These are phyloP conservation scores for Xylaria polymorpha DNA, from an alignment of 2,329 filamentous ascomycete genomes.

Conservation along the genomic window DNA sequence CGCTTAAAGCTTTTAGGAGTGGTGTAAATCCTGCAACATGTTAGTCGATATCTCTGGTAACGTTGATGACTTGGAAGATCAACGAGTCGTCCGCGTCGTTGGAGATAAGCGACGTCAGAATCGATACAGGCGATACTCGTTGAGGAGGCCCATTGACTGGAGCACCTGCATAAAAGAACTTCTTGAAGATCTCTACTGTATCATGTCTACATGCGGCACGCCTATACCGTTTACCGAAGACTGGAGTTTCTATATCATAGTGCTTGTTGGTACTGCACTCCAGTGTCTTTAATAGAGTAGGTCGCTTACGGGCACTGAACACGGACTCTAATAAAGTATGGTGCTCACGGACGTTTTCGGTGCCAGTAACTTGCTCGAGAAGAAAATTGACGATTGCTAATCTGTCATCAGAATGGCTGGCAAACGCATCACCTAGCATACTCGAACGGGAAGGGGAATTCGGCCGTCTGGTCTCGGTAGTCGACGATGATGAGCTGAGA, in stretches of 20 bases:
- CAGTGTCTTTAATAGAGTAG: too few species aligned
- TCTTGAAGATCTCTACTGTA: not conserved
- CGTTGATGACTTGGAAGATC: not conserved
- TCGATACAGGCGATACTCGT: not conserved
- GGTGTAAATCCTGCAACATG: too few species aligned
- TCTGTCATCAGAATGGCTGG: not conserved
- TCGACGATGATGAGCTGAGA: not conserved
- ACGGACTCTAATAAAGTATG: not conserved
- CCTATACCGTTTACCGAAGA: too few species aligned
- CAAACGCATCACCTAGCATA: conserved; percentile 1
- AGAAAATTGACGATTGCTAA: not conserved
- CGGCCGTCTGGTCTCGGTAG: not conserved
- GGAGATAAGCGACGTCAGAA: not conserved
- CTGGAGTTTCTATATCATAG: too few species aligned
- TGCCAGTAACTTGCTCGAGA: not conserved
- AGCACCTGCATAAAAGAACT: not conserved
- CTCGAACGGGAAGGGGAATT: not conserved
- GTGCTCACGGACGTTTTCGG: not conserved
- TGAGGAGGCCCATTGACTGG: not conserved
- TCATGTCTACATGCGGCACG: not conserved
- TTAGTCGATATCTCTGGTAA: not conserved
- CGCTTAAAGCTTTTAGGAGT: not conserved
- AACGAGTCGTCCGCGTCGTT: not conserved
- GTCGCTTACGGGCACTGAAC: too few species aligned
- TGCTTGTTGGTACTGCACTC: too few species aligned